Conservation (phyloP, 148 eudicot species). For the Diospyros kaki region DNA sequence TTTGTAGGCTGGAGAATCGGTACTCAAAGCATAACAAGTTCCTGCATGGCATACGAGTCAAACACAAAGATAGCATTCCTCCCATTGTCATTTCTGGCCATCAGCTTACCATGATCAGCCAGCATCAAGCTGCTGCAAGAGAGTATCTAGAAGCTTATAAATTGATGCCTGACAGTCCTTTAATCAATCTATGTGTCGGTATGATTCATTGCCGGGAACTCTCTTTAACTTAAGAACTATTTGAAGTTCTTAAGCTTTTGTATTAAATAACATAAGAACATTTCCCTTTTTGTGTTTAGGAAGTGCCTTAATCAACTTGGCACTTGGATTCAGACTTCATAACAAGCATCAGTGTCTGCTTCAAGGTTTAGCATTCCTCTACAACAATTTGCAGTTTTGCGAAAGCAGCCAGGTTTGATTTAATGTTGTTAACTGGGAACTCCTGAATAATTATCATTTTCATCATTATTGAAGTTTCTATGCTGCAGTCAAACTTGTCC, state of each 20-base stretch:
- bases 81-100: conserved; percentile 71
- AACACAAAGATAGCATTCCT: conserved; percentile 64
- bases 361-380: conserved; percentile 85
- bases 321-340: conserved; percentile 80
- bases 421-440: conserved; percentile 1
- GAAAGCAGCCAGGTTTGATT: conserved; percentile 47
- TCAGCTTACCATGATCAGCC: conserved; percentile 66
- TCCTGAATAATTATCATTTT: background rate
- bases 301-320: conserved; percentile 73
- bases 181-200: conserved; percentile 78
- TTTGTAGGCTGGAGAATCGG: conserved; percentile 57
- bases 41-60: conserved; percentile 47
- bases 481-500: background rate
- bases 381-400: conserved; percentile 60
- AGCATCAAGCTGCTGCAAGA: conserved; percentile 89
- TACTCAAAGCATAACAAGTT: conserved; percentile 55
- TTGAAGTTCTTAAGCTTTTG: background rate
- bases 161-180: conserved; percentile 68
- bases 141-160: conserved; percentile 86
- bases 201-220: background rate
- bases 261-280: background rate
- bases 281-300: conserved; percentile 21
- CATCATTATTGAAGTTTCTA: background rate
- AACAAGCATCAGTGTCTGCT: conserved; percentile 84
- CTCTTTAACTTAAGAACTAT: background rate